Evolutionary conservation across 148 eudicot genomes (phyloP).

Genomic region (Rhododendron vialii): DNA sequence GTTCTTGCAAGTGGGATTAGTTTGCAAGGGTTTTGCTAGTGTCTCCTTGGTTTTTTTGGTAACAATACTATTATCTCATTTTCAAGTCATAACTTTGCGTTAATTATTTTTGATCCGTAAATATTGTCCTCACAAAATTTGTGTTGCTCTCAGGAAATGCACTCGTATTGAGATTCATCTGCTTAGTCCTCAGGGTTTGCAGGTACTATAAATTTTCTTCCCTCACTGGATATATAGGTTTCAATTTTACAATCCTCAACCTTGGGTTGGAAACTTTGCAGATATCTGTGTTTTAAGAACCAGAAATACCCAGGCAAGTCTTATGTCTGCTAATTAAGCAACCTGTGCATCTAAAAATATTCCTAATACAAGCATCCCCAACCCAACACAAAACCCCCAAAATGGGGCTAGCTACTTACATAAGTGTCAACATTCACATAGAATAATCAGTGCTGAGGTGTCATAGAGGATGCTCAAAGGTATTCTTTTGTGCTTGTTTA

Average conservation of each 20-base stretch:
- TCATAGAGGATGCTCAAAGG: neutral
- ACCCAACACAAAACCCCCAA: neutral
- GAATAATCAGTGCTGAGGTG: neutral
- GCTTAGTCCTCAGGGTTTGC: constrained; percentile 88
- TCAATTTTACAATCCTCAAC: neutral
- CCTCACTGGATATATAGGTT: neutral
- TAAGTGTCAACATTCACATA: neutral
- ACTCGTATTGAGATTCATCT: constrained; percentile 89
- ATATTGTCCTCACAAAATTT: constrained; percentile 4
- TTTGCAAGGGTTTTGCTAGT: neutral
- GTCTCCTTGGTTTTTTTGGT: neutral
- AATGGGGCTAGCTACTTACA: neutral
- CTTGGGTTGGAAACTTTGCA: neutral
- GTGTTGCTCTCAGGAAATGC: constrained; percentile 54
- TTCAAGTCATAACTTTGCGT: neutral
- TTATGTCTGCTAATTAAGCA: neutral
- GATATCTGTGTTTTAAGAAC: neutral
- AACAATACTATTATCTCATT: neutral
- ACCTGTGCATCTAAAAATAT: neutral
- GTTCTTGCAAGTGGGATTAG: neutral
- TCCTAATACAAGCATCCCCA: neutral
- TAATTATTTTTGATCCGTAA: neutral
- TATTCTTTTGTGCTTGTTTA: neutral
- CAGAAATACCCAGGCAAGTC: neutral
- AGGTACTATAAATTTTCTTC: constrained; percentile 39